Conservation (phyloP, 2,329 filamentous ascomycete species). For the Malbranchea cinnamomea region DNA sequence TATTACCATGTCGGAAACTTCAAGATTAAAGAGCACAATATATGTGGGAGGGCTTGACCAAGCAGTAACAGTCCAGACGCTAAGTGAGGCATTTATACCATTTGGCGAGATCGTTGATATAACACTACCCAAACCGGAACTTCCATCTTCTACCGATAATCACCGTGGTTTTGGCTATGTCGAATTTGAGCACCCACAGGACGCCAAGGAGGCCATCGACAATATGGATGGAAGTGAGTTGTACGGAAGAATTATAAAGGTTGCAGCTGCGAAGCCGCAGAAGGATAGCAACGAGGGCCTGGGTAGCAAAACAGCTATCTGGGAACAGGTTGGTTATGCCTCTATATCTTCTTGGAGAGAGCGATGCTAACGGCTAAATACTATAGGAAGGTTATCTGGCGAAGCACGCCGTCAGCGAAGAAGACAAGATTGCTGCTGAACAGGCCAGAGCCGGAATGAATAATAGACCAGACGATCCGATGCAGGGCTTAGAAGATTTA, state of each 20-base stretch:
- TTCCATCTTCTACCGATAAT: slow-evolving; percentile 58
- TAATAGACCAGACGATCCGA: slow-evolving; percentile 58
- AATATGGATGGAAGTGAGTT: slow-evolving; percentile 98
- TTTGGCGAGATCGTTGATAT: slow-evolving; percentile 94
- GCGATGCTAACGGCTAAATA: slow-evolving; percentile 3
- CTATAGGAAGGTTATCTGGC: slow-evolving; percentile 80
- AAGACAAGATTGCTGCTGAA: slow-evolving; percentile 51
- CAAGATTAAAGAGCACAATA: slow-evolving; percentile 78
- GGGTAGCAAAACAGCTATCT: slow-evolving; percentile 84
- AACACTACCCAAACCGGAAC: slow-evolving; percentile 74
- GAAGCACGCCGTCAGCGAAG: slow-evolving; percentile 70
- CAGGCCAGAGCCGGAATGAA: slow-evolving; percentile 37
- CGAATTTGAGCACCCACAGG: slow-evolving; percentile 72
- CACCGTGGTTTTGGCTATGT: slow-evolving; percentile 95
- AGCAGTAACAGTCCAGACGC: slow-evolving; percentile 55
- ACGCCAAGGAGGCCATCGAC: slow-evolving; percentile 90
- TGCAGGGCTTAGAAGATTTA: slow-evolving; percentile 86
- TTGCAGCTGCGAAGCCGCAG: slow-evolving; percentile 79
- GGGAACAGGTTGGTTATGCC: slow-evolving; percentile 69
- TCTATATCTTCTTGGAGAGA: slow-evolving; percentile 2
- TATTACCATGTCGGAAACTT: slow-evolving; percentile 68
- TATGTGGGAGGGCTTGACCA: slow-evolving; percentile 82
- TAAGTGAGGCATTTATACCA: slow-evolving; percentile 86
- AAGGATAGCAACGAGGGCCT: slow-evolving; percentile 78
- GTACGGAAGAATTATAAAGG: slow-evolving; percentile 82